Evolutionary conservation across 345 rosid species (phyloP).

Genomic region (Gossypium rotundifolium): DNA sequence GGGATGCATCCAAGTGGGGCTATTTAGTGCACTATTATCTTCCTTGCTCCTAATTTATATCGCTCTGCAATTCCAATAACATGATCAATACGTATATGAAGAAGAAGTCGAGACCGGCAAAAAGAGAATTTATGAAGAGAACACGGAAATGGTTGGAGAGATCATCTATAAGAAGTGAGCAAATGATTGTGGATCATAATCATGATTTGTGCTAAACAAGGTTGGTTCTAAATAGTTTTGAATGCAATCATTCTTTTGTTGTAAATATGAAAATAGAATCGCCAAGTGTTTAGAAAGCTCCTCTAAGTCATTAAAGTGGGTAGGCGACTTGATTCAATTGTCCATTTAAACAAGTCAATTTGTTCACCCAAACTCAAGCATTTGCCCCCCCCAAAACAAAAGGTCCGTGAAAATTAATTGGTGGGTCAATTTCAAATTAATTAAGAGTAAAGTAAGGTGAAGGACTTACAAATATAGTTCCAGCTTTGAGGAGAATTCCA

Average conservation of each 20-base stretch:
- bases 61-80: conserved; percentile 15
- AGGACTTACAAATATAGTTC: conserved; percentile 23
- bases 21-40: conserved; percentile 34
- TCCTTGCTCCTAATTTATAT: conserved; percentile 34
- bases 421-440: not conserved
- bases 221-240: conserved; percentile 6
- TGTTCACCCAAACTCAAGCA: conserved; percentile 39
- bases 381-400: conserved; percentile 23
- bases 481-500: conserved; percentile 42
- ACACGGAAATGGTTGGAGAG: conserved; percentile 30
- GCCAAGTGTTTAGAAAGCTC: conserved; percentile 21
- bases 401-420: not conserved
- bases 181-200: conserved; percentile 19
- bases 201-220: not conserved
- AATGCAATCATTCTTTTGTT: conserved; percentile 37
- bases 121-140: not conserved
- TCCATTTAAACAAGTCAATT: conserved; percentile 24
- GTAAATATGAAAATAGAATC: conserved; percentile 30
- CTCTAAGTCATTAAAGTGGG: conserved; percentile 10
- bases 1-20: conserved; percentile 52
- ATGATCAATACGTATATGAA: not conserved
- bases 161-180: conserved; percentile 22
- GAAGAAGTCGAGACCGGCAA: not conserved
- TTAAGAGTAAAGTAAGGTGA: not conserved
- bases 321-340: conserved; percentile 11